Percentiles rank a stretch among this genome's conserved stretches.
These are phyloP conservation scores for Suillus occidentalis DNA, from an alignment of 768 basidiomycete genomes.

Conservation along the genomic window DNA sequence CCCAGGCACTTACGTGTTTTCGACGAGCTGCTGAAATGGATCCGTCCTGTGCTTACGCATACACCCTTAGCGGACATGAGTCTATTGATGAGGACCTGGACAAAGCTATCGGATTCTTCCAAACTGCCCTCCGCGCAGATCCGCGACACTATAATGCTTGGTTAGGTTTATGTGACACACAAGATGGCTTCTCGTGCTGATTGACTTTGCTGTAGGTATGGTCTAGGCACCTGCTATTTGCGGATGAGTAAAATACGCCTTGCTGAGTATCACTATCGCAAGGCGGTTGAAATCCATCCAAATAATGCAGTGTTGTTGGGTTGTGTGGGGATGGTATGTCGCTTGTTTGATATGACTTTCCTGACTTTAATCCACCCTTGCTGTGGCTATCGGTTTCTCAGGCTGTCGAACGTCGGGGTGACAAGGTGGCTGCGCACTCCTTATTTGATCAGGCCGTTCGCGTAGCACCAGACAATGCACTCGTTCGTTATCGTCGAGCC, in stretches of 20 bases:
- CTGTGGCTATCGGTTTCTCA: conserved; percentile 35
- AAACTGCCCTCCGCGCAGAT: conserved; percentile 89
- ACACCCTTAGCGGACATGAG: conserved; percentile 96
- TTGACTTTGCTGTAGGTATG: conserved; percentile 71
- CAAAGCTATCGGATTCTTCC: conserved; percentile 88
- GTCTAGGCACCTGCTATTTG: conserved; percentile 95
- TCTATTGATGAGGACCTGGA: conserved; percentile 94
- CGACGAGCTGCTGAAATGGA: conserved; percentile 87
- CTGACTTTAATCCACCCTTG: conserved; percentile 5
- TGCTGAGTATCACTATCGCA: conserved; percentile 96
- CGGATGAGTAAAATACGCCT: conserved; percentile 90
- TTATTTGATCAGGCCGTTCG: conserved; percentile 81
- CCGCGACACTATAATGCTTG: conserved; percentile 97
- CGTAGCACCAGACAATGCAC: conserved; percentile 83
- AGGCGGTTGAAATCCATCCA: conserved; percentile 90
- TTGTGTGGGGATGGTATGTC: conserved; percentile 92
- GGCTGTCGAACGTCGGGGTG: conserved; percentile 86
- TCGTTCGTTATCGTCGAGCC: conserved; percentile 92
- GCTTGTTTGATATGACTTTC: conserved; percentile 20
- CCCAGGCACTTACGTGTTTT: conserved; percentile 93
- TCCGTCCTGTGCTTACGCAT: conserved; percentile 91
- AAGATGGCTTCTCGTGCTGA: conserved; percentile 17
- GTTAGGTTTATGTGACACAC: conserved; percentile 46
- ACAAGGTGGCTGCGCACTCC: conserved; percentile 70
- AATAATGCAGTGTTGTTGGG: conserved; percentile 94